A percentile compares a stretch with the other conserved stretches of the same genome.
Evolutionary conservation across 345 rosid species (phyloP).

Genomic region (Triadica sebifera): DNA sequence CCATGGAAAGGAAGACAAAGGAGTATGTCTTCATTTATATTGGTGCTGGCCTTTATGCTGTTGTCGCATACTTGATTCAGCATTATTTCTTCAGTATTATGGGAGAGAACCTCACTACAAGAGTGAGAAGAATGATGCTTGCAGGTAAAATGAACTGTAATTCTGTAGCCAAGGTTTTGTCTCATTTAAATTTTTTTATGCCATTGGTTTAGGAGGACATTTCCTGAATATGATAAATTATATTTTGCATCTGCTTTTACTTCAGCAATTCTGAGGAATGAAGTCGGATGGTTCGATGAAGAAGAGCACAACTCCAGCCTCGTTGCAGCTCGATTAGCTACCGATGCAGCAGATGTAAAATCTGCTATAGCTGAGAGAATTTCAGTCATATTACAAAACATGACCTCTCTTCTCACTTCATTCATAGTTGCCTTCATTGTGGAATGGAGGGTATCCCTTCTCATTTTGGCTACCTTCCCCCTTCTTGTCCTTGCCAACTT

Average conservation of each 20-base stretch:
- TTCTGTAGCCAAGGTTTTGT: not conserved
- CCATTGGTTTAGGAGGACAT: not conserved
- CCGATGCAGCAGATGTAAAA: constrained; percentile 95
- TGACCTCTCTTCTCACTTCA: constrained; percentile 97
- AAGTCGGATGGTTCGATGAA: constrained; percentile 99
- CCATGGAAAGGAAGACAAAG: constrained; percentile 96
- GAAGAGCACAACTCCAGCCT: constrained; percentile 98
- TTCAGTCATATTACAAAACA: constrained; percentile 93
- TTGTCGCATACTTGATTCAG: constrained; percentile 92
- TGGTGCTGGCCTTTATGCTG: constrained; percentile 95
- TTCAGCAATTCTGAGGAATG: constrained; percentile 89
- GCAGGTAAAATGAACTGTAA: constrained; percentile 52
- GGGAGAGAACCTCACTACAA: constrained; percentile 99
- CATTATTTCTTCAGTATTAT: constrained; percentile 99
- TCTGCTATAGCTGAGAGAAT: constrained; percentile 97
- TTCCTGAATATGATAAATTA: not conserved
- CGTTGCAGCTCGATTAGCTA: constrained; percentile 77
- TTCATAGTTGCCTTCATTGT: constrained; percentile 96
- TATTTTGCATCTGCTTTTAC: constrained; percentile 5
- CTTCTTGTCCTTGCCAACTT: constrained; percentile 98
- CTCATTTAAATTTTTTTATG: not conserved
- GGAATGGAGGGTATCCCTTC: constrained; percentile 99
- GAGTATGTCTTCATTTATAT: constrained; percentile 97
- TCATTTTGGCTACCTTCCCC: constrained; percentile 90
- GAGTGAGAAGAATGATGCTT: constrained; percentile 99